phyloP scores from a whole-genome alignment of 371 early-diverging fungal species.

The Circinella minor region DNA sequence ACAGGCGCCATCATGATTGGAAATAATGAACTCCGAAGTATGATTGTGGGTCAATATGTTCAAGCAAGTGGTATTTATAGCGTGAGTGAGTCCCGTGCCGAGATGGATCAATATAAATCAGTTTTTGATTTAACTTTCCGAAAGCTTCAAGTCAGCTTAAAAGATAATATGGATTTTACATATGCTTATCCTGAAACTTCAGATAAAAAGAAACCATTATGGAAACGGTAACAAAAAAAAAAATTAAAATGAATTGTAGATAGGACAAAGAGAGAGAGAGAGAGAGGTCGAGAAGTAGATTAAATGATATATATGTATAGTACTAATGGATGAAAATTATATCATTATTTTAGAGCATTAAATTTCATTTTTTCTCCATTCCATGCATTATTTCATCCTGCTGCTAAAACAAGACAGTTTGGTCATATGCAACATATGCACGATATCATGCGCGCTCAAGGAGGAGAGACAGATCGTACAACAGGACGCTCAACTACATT shows the following conservation, averaged over 20 bases:
- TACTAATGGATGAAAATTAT: neutral
- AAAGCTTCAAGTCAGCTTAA: constrained; percentile 61
- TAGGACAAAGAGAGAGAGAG: no score
- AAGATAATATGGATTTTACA: constrained; percentile 72
- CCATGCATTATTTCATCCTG: constrained; percentile 23
- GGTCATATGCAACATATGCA: constrained; percentile 52
- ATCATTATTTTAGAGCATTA: constrained; percentile 1
- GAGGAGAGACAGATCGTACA: constrained; percentile 20
- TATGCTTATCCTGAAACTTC: constrained; percentile 22
- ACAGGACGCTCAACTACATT: constrained; percentile 27
- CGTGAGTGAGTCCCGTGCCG: constrained; percentile 57
- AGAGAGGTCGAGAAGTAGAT: neutral
- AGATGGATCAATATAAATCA: constrained; percentile 66
- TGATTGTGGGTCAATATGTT: constrained; percentile 65
- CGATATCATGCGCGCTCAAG: constrained; percentile 53
- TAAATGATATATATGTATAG: neutral
- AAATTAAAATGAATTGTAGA: neutral
- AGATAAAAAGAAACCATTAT: neutral
- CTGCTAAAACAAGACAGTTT: constrained; percentile 29
- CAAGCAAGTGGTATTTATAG: constrained; percentile 70
- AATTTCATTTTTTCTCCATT: constrained; percentile 13
- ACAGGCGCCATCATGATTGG: constrained; percentile 80
- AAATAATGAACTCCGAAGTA: constrained; percentile 71
- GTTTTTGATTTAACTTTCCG: constrained; percentile 56
- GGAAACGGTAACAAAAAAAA: constrained; percentile 1